phyloP scores from a whole-genome alignment of 2,329 filamentous ascomycete species.

The Diaporthe sp. region DNA sequence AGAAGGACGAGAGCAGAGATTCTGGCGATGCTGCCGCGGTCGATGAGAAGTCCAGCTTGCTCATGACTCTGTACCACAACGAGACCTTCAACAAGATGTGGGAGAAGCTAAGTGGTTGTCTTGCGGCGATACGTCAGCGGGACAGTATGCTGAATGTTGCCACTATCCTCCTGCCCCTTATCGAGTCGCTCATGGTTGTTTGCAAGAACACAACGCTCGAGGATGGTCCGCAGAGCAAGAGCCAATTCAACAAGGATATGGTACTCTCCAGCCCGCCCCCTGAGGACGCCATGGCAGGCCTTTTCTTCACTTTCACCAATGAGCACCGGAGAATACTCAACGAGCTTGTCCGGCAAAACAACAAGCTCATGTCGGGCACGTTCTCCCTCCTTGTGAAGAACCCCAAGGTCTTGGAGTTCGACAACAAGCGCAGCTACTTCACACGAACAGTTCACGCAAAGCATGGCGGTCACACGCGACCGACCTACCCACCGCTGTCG shows the following conservation, averaged over 20 bases:
- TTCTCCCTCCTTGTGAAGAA: slow-evolving; percentile 98
- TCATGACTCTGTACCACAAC: slow-evolving; percentile 90
- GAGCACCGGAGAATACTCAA: slow-evolving; percentile 98
- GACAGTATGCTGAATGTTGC: slow-evolving; percentile 98
- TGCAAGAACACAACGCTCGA: slow-evolving; percentile 95
- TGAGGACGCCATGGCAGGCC: slow-evolving; percentile 83
- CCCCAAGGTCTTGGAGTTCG: slow-evolving; percentile 97
- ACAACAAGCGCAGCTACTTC: slow-evolving; percentile 99
- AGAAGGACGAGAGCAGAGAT: slow-evolving; percentile 58
- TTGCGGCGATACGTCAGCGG: slow-evolving; percentile 87
- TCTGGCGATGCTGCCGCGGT: slow-evolving; percentile 36
- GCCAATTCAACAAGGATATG: slow-evolving; percentile 71
- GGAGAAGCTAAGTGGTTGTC: slow-evolving; percentile 89
- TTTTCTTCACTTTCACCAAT: slow-evolving; percentile 98
- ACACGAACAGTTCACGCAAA: slow-evolving; percentile 86
- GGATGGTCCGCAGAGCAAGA: slow-evolving; percentile 64
- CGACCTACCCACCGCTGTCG: slow-evolving; percentile 79
- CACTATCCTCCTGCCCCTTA: slow-evolving; percentile 91
- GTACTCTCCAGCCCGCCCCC: slow-evolving; percentile 80
- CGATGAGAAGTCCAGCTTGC: slow-evolving; percentile 80
- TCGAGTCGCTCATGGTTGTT: slow-evolving; percentile 98
- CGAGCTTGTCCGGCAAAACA: slow-evolving; percentile 95
- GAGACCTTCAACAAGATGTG: slow-evolving; percentile 90
- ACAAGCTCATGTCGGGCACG: slow-evolving; percentile 98
- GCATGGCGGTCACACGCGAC: slow-evolving; percentile 73